These are phyloP conservation scores for Neolentinus lepideus DNA, from an alignment of 1,284 basidiomycete species.

Conservation along the genomic window DNA sequence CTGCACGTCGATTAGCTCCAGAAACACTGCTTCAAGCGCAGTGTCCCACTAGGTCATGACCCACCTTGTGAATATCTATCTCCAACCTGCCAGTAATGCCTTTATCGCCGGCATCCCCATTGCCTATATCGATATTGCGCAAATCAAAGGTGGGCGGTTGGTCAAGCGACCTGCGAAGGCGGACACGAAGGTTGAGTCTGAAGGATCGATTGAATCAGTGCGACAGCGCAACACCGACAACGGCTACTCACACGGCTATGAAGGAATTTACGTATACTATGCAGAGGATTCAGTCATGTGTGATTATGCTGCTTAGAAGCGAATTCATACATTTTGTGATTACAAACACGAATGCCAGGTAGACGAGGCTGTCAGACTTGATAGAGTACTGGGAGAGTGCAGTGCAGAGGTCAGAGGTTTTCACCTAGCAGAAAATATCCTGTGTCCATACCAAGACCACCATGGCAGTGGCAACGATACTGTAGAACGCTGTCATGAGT, in stretches of 20 bases:
- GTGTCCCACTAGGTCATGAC: not conserved
- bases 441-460: not conserved
- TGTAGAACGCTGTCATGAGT: not conserved
- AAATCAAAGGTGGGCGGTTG: too few species aligned
- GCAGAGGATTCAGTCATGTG: not conserved
- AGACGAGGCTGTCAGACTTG: not conserved
- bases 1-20: too few species aligned
- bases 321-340: not conserved
- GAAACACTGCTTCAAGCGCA: too few species aligned
- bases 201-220: not conserved
- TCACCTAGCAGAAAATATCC: too few species aligned
- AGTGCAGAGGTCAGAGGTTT: too few species aligned
- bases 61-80: not conserved
- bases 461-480: not conserved
- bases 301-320: not conserved
- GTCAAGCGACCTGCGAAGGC: too few species aligned
- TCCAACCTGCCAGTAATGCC: not conserved
- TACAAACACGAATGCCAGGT: not conserved
- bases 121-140: too few species aligned
- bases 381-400: not conserved
- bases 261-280: not conserved
- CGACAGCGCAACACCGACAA: not conserved
- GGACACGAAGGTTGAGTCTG: too few species aligned
- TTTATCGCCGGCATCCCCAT: too few species aligned
- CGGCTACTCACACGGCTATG: not conserved